These are phyloP conservation scores for Sporothrix variecibatus DNA, from an alignment of 2,329 filamentous ascomycete species.

Conservation along the genomic window DNA sequence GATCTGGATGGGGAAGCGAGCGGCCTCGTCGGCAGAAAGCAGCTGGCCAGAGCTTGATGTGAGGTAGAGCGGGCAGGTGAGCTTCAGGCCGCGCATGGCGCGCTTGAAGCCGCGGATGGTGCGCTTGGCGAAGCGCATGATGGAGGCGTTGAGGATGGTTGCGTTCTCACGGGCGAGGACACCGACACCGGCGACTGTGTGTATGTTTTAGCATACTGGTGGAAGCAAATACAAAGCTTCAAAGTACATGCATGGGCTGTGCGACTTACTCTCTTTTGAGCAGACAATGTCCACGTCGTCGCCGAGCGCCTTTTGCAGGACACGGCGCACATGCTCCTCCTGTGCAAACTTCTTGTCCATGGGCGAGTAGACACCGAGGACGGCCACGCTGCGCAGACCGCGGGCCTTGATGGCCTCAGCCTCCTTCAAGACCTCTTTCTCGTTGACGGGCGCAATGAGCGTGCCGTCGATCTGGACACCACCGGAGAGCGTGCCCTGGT, in stretches of 20 bases:
- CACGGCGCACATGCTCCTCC: conserved; percentile 53
- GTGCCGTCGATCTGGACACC: conserved; percentile 55
- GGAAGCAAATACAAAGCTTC: not conserved
- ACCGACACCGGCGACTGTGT: conserved; percentile 37
- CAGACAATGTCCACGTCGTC: conserved; percentile 38
- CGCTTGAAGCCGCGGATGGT: conserved; percentile 49
- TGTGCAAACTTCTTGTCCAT: conserved; percentile 57
- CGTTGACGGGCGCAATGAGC: conserved; percentile 49
- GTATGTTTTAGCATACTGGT: not conserved
- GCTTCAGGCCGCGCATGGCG: conserved; percentile 46
- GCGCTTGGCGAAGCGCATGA: conserved; percentile 48
- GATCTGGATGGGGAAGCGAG: conserved; percentile 49
- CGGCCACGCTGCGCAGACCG: conserved; percentile 48
- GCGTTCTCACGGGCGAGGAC: conserved; percentile 56
- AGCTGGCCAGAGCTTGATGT: conserved; percentile 55
- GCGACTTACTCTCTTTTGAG: conserved; percentile 37
- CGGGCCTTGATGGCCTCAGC: conserved; percentile 33
- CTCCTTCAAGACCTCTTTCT: conserved; percentile 37
- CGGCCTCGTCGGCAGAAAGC: conserved; percentile 44
- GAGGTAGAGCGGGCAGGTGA: conserved; percentile 47
- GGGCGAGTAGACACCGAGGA: conserved; percentile 60
- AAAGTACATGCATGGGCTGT: not conserved
- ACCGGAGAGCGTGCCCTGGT: conserved; percentile 51
- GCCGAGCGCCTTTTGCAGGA: conserved; percentile 47
- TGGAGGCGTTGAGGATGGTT: conserved; percentile 54